A percentile compares a stretch with the other conserved stretches of the same genome.
Conservation (phyloP, 83 land plant species). For the Picea abies region DNA sequence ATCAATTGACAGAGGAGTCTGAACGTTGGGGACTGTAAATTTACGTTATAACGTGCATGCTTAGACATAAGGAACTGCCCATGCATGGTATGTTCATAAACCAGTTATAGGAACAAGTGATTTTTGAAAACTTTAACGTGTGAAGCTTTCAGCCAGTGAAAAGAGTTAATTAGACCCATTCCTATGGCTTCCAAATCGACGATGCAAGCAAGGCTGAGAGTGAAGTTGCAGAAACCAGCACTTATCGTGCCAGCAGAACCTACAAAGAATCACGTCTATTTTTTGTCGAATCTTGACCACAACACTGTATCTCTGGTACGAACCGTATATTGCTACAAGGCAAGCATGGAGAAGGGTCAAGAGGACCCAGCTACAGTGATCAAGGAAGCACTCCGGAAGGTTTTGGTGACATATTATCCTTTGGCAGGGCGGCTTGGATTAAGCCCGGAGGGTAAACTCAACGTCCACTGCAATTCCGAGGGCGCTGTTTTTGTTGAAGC, state of each 20-base stretch:
- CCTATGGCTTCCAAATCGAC: not conserved
- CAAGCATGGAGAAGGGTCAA: constrained; percentile 40
- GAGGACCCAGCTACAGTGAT: constrained; percentile 55
- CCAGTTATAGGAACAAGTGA: too few relatives aligned
- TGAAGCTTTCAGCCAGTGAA: too few relatives aligned
- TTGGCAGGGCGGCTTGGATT: constrained; percentile 87
- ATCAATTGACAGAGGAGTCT: too few relatives aligned
- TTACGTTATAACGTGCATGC: too few relatives aligned
- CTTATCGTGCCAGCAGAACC: constrained; percentile 59
- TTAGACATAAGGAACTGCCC: too few relatives aligned
- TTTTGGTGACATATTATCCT: constrained; percentile 75
- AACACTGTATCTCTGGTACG: constrained; percentile 52
- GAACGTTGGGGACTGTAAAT: too few relatives aligned
- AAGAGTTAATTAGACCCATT: too few relatives aligned
- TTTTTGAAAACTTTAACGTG: too few relatives aligned
- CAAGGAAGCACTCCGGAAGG: constrained; percentile 59
- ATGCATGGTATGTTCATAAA: too few relatives aligned
- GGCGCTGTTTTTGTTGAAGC: constrained; percentile 80
- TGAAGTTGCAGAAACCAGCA: constrained; percentile 45
- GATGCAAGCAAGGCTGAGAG: constrained; percentile 4
- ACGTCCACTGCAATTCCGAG: constrained; percentile 70
- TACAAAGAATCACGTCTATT: constrained; percentile 63
- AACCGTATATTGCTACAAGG: constrained; percentile 64
- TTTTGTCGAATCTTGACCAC: constrained; percentile 69
- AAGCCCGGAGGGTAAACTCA: constrained; percentile 78